Evolutionary conservation across 352 stramenopile species (phyloP), one percentile per base, ranked within the genome.

Genomic region (Phytopythium boreale): DNA sequence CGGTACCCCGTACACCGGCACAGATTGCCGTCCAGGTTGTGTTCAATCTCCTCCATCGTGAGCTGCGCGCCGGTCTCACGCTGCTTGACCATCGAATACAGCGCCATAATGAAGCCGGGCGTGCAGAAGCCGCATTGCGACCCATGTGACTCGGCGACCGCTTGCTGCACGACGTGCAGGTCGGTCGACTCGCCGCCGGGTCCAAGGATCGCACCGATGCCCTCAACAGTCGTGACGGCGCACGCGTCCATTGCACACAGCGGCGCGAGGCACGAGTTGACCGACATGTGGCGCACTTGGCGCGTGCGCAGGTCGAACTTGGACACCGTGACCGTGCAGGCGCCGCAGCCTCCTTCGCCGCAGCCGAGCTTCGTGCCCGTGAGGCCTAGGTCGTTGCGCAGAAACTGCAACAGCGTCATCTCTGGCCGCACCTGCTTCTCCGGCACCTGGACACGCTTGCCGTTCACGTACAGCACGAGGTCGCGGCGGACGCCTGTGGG

Each of bases 121-220:
- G 92, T 97, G 65, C 92, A 98, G 69, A 95, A 97, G 49, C 92
- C 96, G 71, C 96, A 99, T 68, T 99, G 96, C 0, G 91, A 98
- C 10, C 88, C 95, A 63, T 98, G 94, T 24, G 90, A 88, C 64
- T 98, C 90, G 4, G 94, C 93, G 68, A 99, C 62, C 52, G 72
- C 80, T 59, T 80, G 76, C 61, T 99, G 96, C 47, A 97, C 83
- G 3, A 82, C 80, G 62, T 97, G 87, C 55, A 97, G 52, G 8
- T 77, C 77, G 37, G 66, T 63, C 12, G 73, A 70, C 63, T 88
- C 56, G 11, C 63, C 51, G 5, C 62, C 69, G 0, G 47, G 26
- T 2, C 74, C 72, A 2, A 72, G 61, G 47, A 82, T 76, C 12
- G 71, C 43, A 17, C 80, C 79, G 53, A 93, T 72, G 17, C 90